Percentiles rank a stretch among this genome's conserved stretches.
Evolutionary conservation across 139 green algal genomes (phyloP).

Genomic region (Axilococcus clingmanii): DNA sequence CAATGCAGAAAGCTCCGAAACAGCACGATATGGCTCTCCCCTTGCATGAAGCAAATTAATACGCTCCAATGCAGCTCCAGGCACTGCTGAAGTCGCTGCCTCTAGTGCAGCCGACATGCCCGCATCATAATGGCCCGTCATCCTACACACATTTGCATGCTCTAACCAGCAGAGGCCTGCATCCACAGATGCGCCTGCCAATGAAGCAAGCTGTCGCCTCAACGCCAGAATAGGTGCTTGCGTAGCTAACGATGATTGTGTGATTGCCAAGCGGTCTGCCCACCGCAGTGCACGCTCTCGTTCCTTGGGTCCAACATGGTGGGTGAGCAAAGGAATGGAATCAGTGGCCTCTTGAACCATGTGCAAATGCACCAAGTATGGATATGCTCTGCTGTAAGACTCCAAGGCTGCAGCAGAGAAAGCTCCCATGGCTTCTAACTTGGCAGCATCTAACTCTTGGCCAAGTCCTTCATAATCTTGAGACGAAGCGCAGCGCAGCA

Average conservation of each 20-base stretch:
- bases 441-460: slow-evolving; percentile 29
- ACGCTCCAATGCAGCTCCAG: slow-evolving; percentile 53
- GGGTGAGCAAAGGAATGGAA: not conserved
- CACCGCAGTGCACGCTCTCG: slow-evolving; percentile 52
- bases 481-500: slow-evolving; percentile 42
- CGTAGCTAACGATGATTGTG: slow-evolving; percentile 47
- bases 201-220: slow-evolving; percentile 50
- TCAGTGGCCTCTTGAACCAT: slow-evolving; percentile 58
- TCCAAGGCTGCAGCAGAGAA: slow-evolving; percentile 76
- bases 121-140: slow-evolving; percentile 70
- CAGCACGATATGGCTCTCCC: slow-evolving; percentile 34
- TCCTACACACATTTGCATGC: slow-evolving; percentile 74
- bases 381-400: slow-evolving; percentile 81
- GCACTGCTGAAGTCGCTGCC: slow-evolving; percentile 40
- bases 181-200: slow-evolving; percentile 37
- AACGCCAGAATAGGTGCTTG: slow-evolving; percentile 80
- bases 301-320: slow-evolving; percentile 16
- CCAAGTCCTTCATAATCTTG: slow-evolving; percentile 6
- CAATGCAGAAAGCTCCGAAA: slow-evolving; percentile 31
- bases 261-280: slow-evolving; percentile 54
- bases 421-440: slow-evolving; percentile 50
- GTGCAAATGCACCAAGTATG: slow-evolving; percentile 74
- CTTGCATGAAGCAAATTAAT: slow-evolving; percentile 78
- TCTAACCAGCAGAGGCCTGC: slow-evolving; percentile 68
- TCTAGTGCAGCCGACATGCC: slow-evolving; percentile 72